Evolutionary conservation across 768 basidiomycete species (phyloP).

Genomic region (Mycena belliarum): DNA sequence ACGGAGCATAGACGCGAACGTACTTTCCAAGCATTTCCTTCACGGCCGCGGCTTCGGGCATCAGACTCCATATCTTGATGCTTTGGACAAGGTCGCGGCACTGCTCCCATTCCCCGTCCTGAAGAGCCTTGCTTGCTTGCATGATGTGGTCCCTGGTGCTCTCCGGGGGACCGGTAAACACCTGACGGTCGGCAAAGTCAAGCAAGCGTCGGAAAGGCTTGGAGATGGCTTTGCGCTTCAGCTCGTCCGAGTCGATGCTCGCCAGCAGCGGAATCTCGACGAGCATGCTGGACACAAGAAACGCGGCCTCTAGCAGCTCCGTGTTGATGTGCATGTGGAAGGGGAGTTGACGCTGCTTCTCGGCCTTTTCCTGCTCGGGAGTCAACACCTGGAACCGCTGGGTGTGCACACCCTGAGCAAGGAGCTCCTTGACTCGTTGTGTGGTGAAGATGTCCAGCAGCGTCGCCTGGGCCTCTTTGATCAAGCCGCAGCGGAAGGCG

Average conservation of each 20-base stretch:
- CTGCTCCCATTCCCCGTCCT: constrained; percentile 96
- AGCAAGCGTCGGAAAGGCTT: constrained; percentile 94
- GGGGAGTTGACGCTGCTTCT: constrained; percentile 92
- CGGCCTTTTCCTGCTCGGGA: constrained; percentile 96
- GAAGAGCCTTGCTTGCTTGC: constrained; percentile 96
- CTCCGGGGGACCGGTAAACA: constrained; percentile 98
- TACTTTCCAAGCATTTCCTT: constrained; percentile 96
- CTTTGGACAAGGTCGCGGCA: constrained; percentile 91
- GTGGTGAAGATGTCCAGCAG: constrained; percentile 96
- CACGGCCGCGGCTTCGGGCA: constrained; percentile 84
- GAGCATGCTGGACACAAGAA: constrained; percentile 98
- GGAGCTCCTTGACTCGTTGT: constrained; percentile 93
- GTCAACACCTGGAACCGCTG: constrained; percentile 84
- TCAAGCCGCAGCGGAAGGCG: constrained; percentile 93
- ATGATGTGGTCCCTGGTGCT: constrained; percentile 98
- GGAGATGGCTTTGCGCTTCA: constrained; percentile 90
- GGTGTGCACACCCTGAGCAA: constrained; percentile 95
- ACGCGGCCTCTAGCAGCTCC: constrained; percentile 94
- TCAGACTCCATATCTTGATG: constrained; percentile 97
- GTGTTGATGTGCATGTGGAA: constrained; percentile 99
- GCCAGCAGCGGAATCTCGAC: constrained; percentile 95
- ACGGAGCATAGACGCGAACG: constrained; percentile 27
- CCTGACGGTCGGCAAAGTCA: constrained; percentile 96
- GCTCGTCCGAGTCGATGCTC: constrained; percentile 91
- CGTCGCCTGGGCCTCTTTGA: constrained; percentile 90